Evolutionary conservation across 768 basidiomycete genomes (phyloP).

Genomic region (Melanogaster broomeanus): DNA sequence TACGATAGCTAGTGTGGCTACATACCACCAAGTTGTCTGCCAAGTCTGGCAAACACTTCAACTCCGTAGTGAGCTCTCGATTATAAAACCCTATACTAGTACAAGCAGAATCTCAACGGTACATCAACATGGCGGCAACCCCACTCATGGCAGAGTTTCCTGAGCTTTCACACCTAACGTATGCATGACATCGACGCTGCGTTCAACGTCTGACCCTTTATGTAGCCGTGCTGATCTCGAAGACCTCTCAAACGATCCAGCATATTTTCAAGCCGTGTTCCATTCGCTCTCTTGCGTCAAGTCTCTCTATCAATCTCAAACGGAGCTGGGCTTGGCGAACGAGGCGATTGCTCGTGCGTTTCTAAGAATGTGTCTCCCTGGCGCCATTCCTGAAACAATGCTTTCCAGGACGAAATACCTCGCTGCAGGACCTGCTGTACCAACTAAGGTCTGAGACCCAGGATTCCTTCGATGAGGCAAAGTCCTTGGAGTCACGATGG

Average conservation of each 20-base stretch:
- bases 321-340: constrained; percentile 81
- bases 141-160: constrained; percentile 67
- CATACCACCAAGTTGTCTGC: too few species aligned
- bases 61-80: not conserved
- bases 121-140: constrained; percentile 29
- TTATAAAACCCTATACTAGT: not conserved
- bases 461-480: constrained; percentile 86
- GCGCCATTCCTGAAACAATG: constrained; percentile 8
- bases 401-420: constrained; percentile 67
- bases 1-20: too few species aligned
- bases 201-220: constrained; percentile 9
- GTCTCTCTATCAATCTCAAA: constrained; percentile 70
- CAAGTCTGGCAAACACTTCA: not conserved
- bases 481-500: constrained; percentile 79
- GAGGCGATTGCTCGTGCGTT: constrained; percentile 82
- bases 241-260: constrained; percentile 77
- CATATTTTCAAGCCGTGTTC: constrained; percentile 86
- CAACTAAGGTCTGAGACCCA: constrained; percentile 79
- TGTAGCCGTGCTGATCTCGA: constrained; percentile 88
- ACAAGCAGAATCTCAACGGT: not conserved
- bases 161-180: constrained; percentile 74
- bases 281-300: constrained; percentile 77
- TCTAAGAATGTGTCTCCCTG: not conserved
- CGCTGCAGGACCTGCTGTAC: constrained; percentile 75
- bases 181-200: constrained; percentile 26